These are phyloP conservation scores for Kalmusia sp. DNA, from an alignment of 2,329 filamentous ascomycete genomes.

Conservation along the genomic window DNA sequence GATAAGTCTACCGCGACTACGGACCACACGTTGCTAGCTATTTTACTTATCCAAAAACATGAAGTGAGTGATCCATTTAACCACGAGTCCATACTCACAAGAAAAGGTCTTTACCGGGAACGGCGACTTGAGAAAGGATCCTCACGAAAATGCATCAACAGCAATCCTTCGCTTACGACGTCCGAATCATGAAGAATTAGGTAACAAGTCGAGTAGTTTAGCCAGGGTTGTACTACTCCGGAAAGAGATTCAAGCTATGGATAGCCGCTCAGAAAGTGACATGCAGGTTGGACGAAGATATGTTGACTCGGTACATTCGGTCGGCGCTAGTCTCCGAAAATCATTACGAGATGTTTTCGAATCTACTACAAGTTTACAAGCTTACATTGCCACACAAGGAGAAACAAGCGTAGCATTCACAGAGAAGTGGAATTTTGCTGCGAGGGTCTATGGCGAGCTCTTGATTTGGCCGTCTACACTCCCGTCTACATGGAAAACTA, in stretches of 20 bases:
- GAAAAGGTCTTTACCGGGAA: background rate
- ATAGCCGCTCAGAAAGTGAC: background rate
- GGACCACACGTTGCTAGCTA: background rate
- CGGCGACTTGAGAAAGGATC: background rate
- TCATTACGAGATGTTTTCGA: background rate
- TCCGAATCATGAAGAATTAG: background rate
- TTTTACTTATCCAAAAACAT: slow-evolving; percentile 2
- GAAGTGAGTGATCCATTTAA: background rate
- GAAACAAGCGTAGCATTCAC: background rate
- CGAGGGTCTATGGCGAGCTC: background rate
- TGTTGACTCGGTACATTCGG: background rate
- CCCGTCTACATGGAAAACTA: background rate
- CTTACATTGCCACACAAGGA: background rate
- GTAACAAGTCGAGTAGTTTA: slow-evolving; percentile 1
- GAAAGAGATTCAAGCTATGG: slow-evolving; percentile 4
- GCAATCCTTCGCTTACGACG: background rate
- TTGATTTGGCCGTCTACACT: background rate
- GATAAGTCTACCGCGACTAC: background rate
- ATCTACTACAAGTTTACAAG: background rate
- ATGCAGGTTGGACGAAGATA: background rate
- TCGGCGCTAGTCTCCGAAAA: background rate
- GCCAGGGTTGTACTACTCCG: background rate
- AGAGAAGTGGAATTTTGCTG: background rate
- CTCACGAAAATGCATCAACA: slow-evolving; percentile 4
- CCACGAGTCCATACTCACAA: background rate